Percentiles rank a stretch among this genome's conserved stretches.
Evolutionary conservation across 495 filamentous ascomycete species (phyloP).

Genomic region (Aspergillus indologenus): DNA sequence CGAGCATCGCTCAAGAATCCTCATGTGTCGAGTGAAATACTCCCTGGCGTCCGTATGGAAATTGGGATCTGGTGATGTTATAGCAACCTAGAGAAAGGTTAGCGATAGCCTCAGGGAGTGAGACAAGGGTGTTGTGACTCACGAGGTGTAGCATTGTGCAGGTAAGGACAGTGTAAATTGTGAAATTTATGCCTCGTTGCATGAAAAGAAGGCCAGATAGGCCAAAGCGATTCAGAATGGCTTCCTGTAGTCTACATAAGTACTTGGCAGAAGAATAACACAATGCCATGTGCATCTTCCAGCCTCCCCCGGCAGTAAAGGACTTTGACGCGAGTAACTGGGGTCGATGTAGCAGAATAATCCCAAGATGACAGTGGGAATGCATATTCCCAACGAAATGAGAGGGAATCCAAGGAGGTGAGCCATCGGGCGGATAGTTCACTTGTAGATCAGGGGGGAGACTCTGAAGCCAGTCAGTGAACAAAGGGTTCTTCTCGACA

Average conservation of each 20-base stretch:
- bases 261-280: conserved; percentile 85
- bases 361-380: conserved; percentile 82
- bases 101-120: conserved; percentile 3
- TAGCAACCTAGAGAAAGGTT: conserved; percentile 65
- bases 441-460: conserved; percentile 79
- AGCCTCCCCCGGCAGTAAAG: conserved; percentile 66
- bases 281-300: conserved; percentile 84
- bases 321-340: conserved; percentile 77
- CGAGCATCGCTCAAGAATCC: conserved; percentile 84
- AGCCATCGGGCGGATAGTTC: conserved; percentile 72
- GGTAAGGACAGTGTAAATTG: conserved; percentile 86
- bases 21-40: conserved; percentile 94
- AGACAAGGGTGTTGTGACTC: conserved; percentile 32
- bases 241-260: conserved; percentile 89
- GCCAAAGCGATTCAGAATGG: conserved; percentile 72
- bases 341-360: conserved; percentile 86
- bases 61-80: conserved; percentile 90
- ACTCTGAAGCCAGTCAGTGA: conserved; percentile 70
- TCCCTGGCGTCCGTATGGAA: conserved; percentile 81
- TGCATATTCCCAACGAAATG: conserved; percentile 93
- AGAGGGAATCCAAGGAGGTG: conserved; percentile 80
- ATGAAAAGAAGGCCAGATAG: conserved; percentile 84
- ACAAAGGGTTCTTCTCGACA: conserved; percentile 68
- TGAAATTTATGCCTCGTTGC: conserved; percentile 93
- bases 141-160: conserved; percentile 96